Evolutionary conservation across 305 asterid genomes (phyloP), one percentile per base, ranked within the genome.

Genomic region (Solanum aculeatissimum): DNA sequence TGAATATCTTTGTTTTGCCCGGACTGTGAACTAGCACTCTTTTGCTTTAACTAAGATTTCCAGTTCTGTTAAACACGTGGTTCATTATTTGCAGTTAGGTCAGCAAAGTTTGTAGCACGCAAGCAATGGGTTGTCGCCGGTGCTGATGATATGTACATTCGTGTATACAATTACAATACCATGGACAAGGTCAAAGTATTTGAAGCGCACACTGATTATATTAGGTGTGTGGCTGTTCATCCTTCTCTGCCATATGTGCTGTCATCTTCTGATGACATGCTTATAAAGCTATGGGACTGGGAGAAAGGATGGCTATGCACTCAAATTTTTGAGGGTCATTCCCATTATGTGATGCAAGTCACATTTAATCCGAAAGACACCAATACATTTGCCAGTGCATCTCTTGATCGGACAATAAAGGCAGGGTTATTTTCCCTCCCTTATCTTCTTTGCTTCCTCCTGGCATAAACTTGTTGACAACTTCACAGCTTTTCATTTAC

Each of bases 261-360:
- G 91, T 97, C 99, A 90, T 95, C 99, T 71, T 95, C 99, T 27
- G 99, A 97, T 89, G 99, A 97, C 93, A 97, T 94, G 99, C 98
- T 97, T 86, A 97, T 97, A 90, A 97, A 97, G 91, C 98, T 97
- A 49, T 97, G 99, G 99, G 99, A 97, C 92, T 97, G 99, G 99
- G 99, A 97, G 87, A 97, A 93, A 90, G 98, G 99, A 32, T 94
- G 98, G 99, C 86, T 86, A 45, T 95, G 99, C 89, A 95, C 99
- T 87, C 99, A 97, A 88, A 94, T 97, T 82, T 97, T 94, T 89
- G 99, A 97, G 92, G 99, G 99, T 60, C 99, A 95, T 87, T 97
- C 99, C 84, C 99, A 95, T 92, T 97, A 97, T 38, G 99, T 97
- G 88, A 97, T 95, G 99, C 99, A 97, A 95, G 99, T 97, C 87